Base-by-base conservation (phyloP, 768 basidiomycete genomes). In the Termitomyces heimii region DNA sequence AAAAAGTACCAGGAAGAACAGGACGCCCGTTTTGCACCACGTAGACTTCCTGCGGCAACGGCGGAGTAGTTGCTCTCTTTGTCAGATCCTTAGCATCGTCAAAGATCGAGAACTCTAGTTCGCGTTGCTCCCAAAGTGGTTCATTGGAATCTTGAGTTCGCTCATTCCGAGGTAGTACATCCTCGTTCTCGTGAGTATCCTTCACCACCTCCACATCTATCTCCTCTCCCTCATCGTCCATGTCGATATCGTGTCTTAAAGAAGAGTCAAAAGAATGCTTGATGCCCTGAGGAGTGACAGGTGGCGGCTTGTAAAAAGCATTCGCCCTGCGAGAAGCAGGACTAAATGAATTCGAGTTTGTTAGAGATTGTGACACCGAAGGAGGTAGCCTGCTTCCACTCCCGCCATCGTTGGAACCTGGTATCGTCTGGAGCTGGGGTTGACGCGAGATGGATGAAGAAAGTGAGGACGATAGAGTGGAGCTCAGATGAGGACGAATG, bases 241-340 rank as follows among this genome's bases (percentile, higher is more conserved):
- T 55, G 18, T 57, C 61, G 20, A 48, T 56, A 8, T 56, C 54
- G 32, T 42, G 40, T 9, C 54, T 37, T 34, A 56, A 32, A 48
- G 63, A 40, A 7, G 56, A 58, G 32, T 64, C 71, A 53, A 70
- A 71, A 0, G 66, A 60, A 13, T 68, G 66, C 58, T 75, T 75
- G n/a, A 67, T 64, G 7, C 71, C 71, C 54, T 72, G 73, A 58
- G 47, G 49, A 22, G 49, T 66, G 1, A 67, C 54, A 12, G 69
- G 61, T 4, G 82, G 78, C 0, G 84, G 85, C 37, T 78, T 75
- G 64, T 83, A 89, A 66, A 89, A 89, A 4, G 88, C 88, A 60
- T 89, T 89, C 24, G 74, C 76, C 9, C 78, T 75, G 32, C 73
- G 74, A 50, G 77, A 78, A 1, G 86, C 84, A 1, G 78, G 76